Percentiles rank a stretch among this genome's conserved stretches.
phyloP scores from a whole-genome alignment of 768 basidiomycete species.

The Agrocybe pediades region DNA sequence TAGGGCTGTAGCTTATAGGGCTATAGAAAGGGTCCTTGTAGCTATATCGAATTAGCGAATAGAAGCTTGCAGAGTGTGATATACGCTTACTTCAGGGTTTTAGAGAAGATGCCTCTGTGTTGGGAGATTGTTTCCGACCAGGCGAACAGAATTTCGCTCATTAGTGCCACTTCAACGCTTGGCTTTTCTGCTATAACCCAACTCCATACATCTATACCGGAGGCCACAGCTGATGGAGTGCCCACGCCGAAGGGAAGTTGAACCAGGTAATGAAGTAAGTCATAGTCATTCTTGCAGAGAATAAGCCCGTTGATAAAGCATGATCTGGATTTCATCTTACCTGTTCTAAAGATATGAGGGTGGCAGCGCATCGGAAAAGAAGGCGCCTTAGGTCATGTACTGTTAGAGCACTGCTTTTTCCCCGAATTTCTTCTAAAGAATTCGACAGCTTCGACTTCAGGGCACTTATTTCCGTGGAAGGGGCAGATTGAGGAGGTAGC shows the following conservation, averaged over 20 bases:
- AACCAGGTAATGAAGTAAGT: conserved; percentile 85
- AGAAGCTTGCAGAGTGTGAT: background rate
- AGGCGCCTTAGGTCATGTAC: conserved; percentile 84
- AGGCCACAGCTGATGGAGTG: conserved; percentile 81
- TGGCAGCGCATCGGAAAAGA: conserved; percentile 84
- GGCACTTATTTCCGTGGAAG: conserved; percentile 60
- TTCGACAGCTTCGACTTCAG: conserved; percentile 70
- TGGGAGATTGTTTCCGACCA: conserved; percentile 85
- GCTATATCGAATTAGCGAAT: conserved; percentile 57
- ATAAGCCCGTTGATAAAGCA: background rate
- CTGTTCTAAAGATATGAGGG: conserved; percentile 68
- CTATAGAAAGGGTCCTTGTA: conserved; percentile 87
- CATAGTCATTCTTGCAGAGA: conserved; percentile 72
- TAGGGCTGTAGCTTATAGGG: conserved; percentile 87
- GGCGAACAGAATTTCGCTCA: conserved; percentile 83
- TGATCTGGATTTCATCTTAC: conserved; percentile 32
- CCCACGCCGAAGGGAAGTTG: conserved; percentile 87
- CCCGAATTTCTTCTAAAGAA: conserved; percentile 67
- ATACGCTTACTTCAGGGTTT: conserved; percentile 63
- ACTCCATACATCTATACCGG: conserved; percentile 94
- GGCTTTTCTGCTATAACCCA: conserved; percentile 92
- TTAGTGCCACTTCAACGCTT: conserved; percentile 77
- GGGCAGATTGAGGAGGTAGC: conserved; percentile 58
- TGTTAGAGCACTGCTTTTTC: conserved; percentile 72
- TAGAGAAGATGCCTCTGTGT: conserved; percentile 83